Conservation (phyloP, 2,329 filamentous ascomycete species). For the Trichoderma oligosporum region DNA sequence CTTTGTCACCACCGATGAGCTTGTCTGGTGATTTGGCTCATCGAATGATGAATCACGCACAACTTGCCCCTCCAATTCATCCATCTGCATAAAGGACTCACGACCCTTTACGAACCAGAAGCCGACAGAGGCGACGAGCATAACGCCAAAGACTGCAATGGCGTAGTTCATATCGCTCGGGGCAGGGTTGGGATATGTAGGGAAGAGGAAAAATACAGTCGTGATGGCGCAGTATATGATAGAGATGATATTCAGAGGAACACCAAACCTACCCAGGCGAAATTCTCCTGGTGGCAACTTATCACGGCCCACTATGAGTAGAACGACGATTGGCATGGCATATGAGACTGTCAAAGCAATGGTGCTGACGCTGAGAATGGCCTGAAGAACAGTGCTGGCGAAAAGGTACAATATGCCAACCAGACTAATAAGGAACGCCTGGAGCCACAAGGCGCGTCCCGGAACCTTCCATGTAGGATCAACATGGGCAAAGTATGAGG, state of each 20-base stretch:
- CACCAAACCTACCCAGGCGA: constrained; percentile 43
- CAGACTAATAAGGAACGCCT: constrained; percentile 40
- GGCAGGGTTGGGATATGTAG: constrained; percentile 41
- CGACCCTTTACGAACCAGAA: constrained; percentile 51
- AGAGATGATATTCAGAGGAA: constrained; percentile 45
- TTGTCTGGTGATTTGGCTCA: neutral
- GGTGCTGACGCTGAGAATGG: constrained; percentile 53
- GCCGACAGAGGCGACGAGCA: constrained; percentile 46
- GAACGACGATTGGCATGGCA: constrained; percentile 45
- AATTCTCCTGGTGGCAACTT: constrained; percentile 47
- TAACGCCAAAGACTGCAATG: constrained; percentile 53
- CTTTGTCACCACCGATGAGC: neutral
- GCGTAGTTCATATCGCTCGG: constrained; percentile 55
- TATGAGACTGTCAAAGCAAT: constrained; percentile 52
- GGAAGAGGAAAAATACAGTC: constrained; percentile 55
- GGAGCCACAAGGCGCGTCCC: constrained; percentile 48
- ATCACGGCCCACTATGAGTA: constrained; percentile 50
- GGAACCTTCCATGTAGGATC: constrained; percentile 51
- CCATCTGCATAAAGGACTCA: constrained; percentile 25
- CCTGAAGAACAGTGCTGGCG: constrained; percentile 49
- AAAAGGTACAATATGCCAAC: constrained; percentile 56
- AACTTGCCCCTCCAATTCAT: constrained; percentile 20
- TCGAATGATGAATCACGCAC: neutral
- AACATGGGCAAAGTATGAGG: constrained; percentile 41
- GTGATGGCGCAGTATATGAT: constrained; percentile 50